phyloP scores from a whole-genome alignment of 1,139 yeast genomes.

The Yamadazyma songkhlaensis region DNA sequence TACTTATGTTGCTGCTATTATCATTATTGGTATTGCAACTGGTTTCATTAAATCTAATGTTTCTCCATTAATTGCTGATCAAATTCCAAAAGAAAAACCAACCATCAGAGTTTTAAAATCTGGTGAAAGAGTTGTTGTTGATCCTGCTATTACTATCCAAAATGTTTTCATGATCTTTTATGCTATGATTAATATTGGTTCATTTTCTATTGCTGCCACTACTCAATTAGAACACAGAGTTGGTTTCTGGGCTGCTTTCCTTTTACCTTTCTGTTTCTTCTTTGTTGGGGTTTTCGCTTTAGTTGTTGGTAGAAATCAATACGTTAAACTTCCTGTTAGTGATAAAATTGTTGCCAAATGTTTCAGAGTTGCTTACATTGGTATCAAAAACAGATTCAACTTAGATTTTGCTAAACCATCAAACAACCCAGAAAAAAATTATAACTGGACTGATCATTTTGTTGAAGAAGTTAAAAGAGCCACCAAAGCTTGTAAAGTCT shows the following conservation, averaged over 20 bases:
- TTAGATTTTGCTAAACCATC: constrained; percentile 59
- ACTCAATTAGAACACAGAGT: constrained; percentile 36
- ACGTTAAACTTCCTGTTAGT: constrained; percentile 60
- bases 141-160: constrained; percentile 41
- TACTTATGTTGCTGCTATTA: constrained; percentile 59
- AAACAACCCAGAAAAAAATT: constrained; percentile 35
- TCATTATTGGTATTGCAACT: constrained; percentile 72
- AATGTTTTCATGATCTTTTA: constrained; percentile 43
- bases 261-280: constrained; percentile 66
- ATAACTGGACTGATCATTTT: constrained; percentile 58
- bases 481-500: constrained; percentile 60
- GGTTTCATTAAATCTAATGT: constrained; percentile 83
- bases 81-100: constrained; percentile 46
- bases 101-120: constrained; percentile 29
- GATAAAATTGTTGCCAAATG: constrained; percentile 61
- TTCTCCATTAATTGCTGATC: constrained; percentile 78
- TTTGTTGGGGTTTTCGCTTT: constrained; percentile 58
- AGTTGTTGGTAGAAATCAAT: constrained; percentile 52
- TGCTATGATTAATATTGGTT: constrained; percentile 42
- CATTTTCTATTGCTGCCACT: constrained; percentile 41
- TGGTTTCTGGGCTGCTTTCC: constrained; percentile 45
- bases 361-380: constrained; percentile 47
- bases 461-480: constrained; percentile 64
- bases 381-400: constrained; percentile 46
- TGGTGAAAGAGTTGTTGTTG: constrained; percentile 40